Base-by-base conservation (phyloP, 2,329 filamentous ascomycete species). In the Trichoderma koningii region DNA sequence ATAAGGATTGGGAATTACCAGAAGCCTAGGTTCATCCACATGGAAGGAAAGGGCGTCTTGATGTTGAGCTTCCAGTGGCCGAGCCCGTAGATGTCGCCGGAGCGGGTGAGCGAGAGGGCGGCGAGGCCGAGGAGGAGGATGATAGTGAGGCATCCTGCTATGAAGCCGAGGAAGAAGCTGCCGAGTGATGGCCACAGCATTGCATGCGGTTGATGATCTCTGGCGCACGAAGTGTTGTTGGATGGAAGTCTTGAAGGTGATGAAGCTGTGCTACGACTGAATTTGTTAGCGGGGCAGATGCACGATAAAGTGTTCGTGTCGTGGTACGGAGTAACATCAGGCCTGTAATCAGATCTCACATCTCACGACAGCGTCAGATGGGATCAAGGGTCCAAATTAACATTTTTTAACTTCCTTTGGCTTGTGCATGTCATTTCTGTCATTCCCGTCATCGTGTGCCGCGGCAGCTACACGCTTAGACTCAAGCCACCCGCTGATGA, bases 1-100 rank as follows among this genome's bases (percentile, higher is more conserved):
- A 7, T 12, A 5, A 5, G 4, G 12, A 48, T 7, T 17, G 19
- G 26, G 34, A 61, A 21, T 5, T 44, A 44, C 85, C 85, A 87
- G 66, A 83, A 87, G 0, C 85, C 85, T 75, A 87, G 81, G 64
- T 87, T 87, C 83, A 87, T 87, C 84, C 85, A 87, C 83, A 86
- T 84, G n/a, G 78, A 79, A 5, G 72, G 69, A 2, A 80, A 75
- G 1, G 81, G 80, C 1, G 82, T 71, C 19, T 77, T 73, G 23
- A 84, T 67, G 69, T 87, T 85, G 55, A 87, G 78, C 66, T 83
- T 80, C 67, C 83, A 85, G 76, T 87, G 85, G 19, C 83, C 81
- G 7, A 86, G 74, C 1, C 81, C 80, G 68, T 86, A 86, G 14
- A 74, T 66, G 56, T 76, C 74, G 30, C 21, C 34, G 10, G 56